phyloP scores from a whole-genome alignment of 176 grass and related monocot genomes.

The Zizania latifolia region DNA sequence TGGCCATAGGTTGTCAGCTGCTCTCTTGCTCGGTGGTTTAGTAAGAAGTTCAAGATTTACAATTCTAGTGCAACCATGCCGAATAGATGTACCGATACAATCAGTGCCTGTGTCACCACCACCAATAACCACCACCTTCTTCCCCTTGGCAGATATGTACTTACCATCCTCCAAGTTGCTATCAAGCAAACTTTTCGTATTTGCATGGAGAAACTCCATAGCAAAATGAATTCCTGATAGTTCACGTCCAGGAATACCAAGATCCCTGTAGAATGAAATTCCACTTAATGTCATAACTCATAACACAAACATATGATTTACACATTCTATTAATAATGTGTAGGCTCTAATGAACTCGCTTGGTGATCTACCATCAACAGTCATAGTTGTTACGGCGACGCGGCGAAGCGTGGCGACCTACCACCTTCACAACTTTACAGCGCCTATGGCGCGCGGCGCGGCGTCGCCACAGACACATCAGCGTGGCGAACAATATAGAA shows the following conservation, averaged over 20 bases:
- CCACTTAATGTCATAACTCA: conserved; percentile 16
- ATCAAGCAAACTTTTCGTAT: conserved; percentile 97
- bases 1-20: conserved; percentile 80
- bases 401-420: no score
- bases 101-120: conserved; percentile 97
- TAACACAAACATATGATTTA: background rate
- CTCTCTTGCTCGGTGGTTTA: conserved; percentile 71
- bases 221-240: conserved; percentile 89
- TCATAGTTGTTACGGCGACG: no score
- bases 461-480: no score
- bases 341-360: background rate
- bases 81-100: conserved; percentile 89
- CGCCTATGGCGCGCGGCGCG: no score
- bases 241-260: conserved; percentile 70
- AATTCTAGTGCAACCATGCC: conserved; percentile 80
- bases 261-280: conserved; percentile 55
- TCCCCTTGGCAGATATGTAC: conserved; percentile 89
- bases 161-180: conserved; percentile 92
- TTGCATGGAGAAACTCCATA: conserved; percentile 95
- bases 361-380: no score
- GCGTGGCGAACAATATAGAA: no score
- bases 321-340: background rate
- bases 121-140: conserved; percentile 98
- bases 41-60: conserved; percentile 87
- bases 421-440: no score